Percentiles rank a stretch among this genome's conserved stretches.
Conservation (phyloP, 805 yeast genomes). For the Candida anglica region DNA sequence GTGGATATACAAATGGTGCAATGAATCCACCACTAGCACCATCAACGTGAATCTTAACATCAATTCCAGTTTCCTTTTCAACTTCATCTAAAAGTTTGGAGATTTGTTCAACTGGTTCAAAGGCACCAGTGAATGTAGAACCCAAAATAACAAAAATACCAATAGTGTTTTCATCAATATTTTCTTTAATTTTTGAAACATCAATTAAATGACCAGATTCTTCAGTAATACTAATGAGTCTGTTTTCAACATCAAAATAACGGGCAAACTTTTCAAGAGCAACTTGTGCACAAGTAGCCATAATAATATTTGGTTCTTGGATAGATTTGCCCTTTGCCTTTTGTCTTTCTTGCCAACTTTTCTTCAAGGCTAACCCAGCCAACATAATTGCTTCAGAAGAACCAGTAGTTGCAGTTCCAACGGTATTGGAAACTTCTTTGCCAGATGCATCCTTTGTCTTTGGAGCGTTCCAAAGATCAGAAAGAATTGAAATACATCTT, state of each 20-base stretch:
- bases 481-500: slow-evolving; percentile 77
- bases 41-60: slow-evolving; percentile 85
- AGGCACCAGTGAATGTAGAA: slow-evolving; percentile 90
- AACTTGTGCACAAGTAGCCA: slow-evolving; percentile 93
- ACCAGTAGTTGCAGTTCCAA: slow-evolving; percentile 92
- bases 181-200: slow-evolving; percentile 51
- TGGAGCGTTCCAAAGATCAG: slow-evolving; percentile 79
- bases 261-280: slow-evolving; percentile 93
- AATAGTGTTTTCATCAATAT: slow-evolving; percentile 86
- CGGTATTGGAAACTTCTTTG: slow-evolving; percentile 35
- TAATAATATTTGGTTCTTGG: slow-evolving; percentile 75
- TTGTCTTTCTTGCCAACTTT: slow-evolving; percentile 74
- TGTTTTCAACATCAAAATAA: slow-evolving; percentile 86
- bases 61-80: slow-evolving; percentile 61
- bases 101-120: slow-evolving; percentile 69
- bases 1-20: slow-evolving; percentile 80
- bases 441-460: slow-evolving; percentile 16
- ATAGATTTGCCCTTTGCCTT: slow-evolving; percentile 54
- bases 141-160: slow-evolving; percentile 88
- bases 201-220: slow-evolving; percentile 65
- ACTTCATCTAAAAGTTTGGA: slow-evolving; percentile 63
- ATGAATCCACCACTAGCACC: slow-evolving; percentile 91
- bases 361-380: slow-evolving; percentile 91
- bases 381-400: slow-evolving; percentile 92
- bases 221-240: slow-evolving; percentile 64